These are phyloP conservation scores for Naganishia sp. DNA, from an alignment of 1,284 basidiomycete genomes.

Conservation along the genomic window DNA sequence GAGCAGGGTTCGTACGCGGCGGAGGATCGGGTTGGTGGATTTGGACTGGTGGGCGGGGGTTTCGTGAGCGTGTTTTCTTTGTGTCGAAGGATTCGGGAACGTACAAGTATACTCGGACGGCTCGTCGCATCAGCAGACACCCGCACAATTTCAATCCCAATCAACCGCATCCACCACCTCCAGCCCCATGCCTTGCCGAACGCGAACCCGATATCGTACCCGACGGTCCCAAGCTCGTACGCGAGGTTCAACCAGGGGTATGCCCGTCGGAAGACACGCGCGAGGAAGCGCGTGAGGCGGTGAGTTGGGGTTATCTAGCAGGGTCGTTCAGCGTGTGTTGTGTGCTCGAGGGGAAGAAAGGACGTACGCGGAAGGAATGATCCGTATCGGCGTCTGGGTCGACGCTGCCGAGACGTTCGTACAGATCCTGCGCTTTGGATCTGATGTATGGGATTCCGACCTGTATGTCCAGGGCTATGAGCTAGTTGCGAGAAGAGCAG, in stretches of 20 bases:
- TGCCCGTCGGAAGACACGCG: conserved; percentile 63
- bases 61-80: not conserved
- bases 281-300: conserved; percentile 2
- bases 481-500: no score
- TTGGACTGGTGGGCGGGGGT: not conserved
- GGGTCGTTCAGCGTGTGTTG: not conserved
- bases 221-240: conserved; percentile 78
- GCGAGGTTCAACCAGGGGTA: conserved; percentile 81
- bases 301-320: conserved; percentile 2
- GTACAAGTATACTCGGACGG: not conserved
- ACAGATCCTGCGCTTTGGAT: conserved; percentile 85
- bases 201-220: conserved; percentile 84
- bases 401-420: conserved; percentile 78
- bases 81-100: not conserved
- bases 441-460: conserved; percentile 87
- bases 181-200: conserved; percentile 86
- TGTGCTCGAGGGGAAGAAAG: not conserved
- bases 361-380: conserved; percentile 18
- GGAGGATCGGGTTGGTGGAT: conserved; percentile 14
- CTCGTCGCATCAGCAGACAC: no score
- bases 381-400: conserved; percentile 65
- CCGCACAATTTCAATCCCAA: conserved; percentile 66
- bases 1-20: conserved; percentile 32
- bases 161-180: conserved; percentile 85
- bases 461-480: no score